These are phyloP conservation scores for Arthonia radiata DNA, from an alignment of 495 filamentous ascomycete genomes.

Conservation along the genomic window DNA sequence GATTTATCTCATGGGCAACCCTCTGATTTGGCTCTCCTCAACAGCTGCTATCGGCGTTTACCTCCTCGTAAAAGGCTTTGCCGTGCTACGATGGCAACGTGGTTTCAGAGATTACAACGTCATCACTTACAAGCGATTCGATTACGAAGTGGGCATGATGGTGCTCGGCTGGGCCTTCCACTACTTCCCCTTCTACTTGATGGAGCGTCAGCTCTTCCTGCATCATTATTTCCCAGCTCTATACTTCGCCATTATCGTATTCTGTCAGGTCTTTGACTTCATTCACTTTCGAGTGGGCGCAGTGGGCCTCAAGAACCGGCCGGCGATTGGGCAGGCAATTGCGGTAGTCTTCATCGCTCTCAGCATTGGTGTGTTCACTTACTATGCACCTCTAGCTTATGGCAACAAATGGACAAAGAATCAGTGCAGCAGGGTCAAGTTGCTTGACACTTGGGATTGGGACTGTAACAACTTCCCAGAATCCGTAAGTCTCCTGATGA, in stretches of 20 bases:
- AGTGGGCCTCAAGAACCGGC: slow-evolving; percentile 43
- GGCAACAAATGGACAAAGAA: slow-evolving; percentile 81
- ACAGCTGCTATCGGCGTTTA: slow-evolving; percentile 63
- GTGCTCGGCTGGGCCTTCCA: slow-evolving; percentile 90
- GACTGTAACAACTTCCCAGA: slow-evolving; percentile 84
- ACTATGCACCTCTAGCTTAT: slow-evolving; percentile 76
- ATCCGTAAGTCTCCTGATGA: slow-evolving; percentile 37
- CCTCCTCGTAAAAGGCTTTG: slow-evolving; percentile 58
- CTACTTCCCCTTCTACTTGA: slow-evolving; percentile 93
- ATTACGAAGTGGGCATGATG: slow-evolving; percentile 80
- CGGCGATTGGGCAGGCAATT: slow-evolving; percentile 43
- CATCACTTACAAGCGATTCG: slow-evolving; percentile 73
- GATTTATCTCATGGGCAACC: slow-evolving; percentile 91
- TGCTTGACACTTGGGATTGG: slow-evolving; percentile 81
- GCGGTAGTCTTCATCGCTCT: slow-evolving; percentile 46
- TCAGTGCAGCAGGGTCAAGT: slow-evolving; percentile 65
- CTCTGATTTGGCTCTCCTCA: slow-evolving; percentile 80
- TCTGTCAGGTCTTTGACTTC: slow-evolving; percentile 81
- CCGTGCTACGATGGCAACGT: slow-evolving; percentile 83
- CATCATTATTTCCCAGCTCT: slow-evolving; percentile 94
- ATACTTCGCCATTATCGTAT: slow-evolving; percentile 73
- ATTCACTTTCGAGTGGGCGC: slow-evolving; percentile 37
- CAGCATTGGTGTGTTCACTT: slow-evolving; percentile 48
- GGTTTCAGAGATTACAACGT: slow-evolving; percentile 66
- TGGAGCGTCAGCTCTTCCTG: slow-evolving; percentile 92